phyloP scores from a whole-genome alignment of 257 asterid species.

The Nicotiana knightiana region DNA sequence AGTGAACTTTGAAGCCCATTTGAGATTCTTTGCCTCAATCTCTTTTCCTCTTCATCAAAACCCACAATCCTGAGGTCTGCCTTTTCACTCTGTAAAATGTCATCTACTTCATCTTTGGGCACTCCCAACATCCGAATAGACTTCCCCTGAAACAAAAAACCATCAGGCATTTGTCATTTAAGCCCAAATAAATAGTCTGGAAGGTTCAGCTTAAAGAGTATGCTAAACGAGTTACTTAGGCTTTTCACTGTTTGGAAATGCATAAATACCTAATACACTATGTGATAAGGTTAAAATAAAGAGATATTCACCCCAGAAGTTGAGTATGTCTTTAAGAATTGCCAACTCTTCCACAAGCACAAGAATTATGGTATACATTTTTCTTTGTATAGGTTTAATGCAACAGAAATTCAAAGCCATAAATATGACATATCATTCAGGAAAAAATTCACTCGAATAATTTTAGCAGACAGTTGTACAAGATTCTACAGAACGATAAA shows the following conservation, averaged over 20 bases:
- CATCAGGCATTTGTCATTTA: neutral
- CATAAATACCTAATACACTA: neutral
- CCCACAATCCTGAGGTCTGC: conserved; percentile 76
- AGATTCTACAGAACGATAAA: neutral
- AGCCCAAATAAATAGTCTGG: neutral
- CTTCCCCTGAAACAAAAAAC: conserved; percentile 48
- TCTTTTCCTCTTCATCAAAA: conserved; percentile 82
- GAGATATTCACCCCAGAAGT: neutral
- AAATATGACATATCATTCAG: neutral
- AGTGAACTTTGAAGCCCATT: conserved; percentile 25
- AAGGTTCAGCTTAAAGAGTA: neutral
- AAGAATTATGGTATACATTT: neutral
- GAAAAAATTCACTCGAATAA: too few relatives aligned
- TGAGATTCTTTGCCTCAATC: conserved; percentile 50
- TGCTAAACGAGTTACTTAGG: neutral
- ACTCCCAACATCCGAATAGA: conserved; percentile 92
- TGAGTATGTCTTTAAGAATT: neutral
- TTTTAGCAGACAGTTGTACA: neutral
- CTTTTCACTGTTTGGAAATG: neutral
- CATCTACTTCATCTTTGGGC: conserved; percentile 68
- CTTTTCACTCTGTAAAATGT: conserved; percentile 53
- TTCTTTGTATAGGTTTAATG: neutral
- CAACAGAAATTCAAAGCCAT: neutral
- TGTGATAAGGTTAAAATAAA: neutral
- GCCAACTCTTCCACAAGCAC: neutral